Evolutionary conservation across 495 filamentous ascomycete species (phyloP), one percentile per base, ranked within the genome.

Genomic region (Penicillium arizonense): DNA sequence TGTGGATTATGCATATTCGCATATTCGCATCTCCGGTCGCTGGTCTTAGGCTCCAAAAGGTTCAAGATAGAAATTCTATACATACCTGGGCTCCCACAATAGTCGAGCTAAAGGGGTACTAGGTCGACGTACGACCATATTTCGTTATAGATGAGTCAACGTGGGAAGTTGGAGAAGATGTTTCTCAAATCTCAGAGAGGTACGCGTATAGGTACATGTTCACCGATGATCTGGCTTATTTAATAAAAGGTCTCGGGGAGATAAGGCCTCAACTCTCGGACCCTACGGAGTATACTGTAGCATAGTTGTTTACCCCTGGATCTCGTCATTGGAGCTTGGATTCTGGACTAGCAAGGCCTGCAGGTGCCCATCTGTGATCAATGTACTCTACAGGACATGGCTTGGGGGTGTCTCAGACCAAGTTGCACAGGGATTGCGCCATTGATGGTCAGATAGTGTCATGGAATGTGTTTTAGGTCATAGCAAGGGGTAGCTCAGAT

Each of bases 21-120:
- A 51, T 52, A 4, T 44, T 14, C 37, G 21, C 18, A 36, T 34
- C 12, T 28, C 42, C 44, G 46, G 16, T 49, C 38, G 14, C 11
- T 28, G 12, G 4, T 18, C 9, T 4, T 41, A 39, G 48, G 33
- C 24, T 21, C 38, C 38, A 14, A 21, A 37, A 44, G 12, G 38
- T 38, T 39, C 23, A 50, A 35, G 20, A 28, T 23, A 42, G 45
- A 16, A 51, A 44, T n/a, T 23, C 4, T 26, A 41, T 18, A 72
- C 71, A 59, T 8, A 74, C 71, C 59, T 65, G 14, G 68, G 66
- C 50, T 72, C 71, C 71, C 71, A 74, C 26, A 58, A 55, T 26
- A 74, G 53, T 33, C 71, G 65, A 16, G 64, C 68, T 42, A 74
- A 39, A 6, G 63, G 65, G 38, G 54, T 48, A 50, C 41, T 56